Base-by-base conservation (phyloP, 495 filamentous ascomycete species). In the Choiromyces venosus region DNA sequence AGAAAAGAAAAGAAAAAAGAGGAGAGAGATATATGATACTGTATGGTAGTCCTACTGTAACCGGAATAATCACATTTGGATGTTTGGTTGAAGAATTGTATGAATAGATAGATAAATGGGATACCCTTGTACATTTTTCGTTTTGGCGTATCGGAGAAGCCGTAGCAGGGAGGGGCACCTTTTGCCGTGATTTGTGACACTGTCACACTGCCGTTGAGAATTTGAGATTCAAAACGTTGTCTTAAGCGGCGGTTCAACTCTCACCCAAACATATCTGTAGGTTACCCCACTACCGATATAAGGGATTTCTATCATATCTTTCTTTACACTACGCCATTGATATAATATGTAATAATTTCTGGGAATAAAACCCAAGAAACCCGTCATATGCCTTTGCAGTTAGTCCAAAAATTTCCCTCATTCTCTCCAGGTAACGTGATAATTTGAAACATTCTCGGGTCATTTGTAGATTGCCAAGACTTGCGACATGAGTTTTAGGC, bases 141-240 rank as follows among this genome's bases (percentile, higher is more conserved):
- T 29, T 61, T 33, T 61, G 52, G 52, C 25, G 1, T 61, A 33
- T 61, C 52, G 33, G 18, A 61, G 52, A 5, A 61, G 25, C 52
- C 10, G 25, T 61, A 0, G 8, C 14, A 44, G 66, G 56, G 52
- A 69, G 73, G 76, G 66, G 74, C 72, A 70, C 74, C 72, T 72
- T 76, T 77, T 77, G 66, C 75, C 69, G 73, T 56, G 69, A 76
- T 76, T 74, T 68, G 75, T 77, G 75, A 74, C 75, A 72, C 74
- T 76, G 70, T 61, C 67, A 66, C 67, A 67, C 61, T 61, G 42
- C 69, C 37, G 33, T 33, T 44, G 52, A 33, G 52, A 33, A 16
- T 16, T 61, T 29, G 52, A 6, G 52, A 33, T 29, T n/a, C 25
- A 25, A 19, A 46, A 37, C 6, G 25, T 10, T 68, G 25, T 71